A percentile compares a stretch with the other conserved stretches of the same genome.
These are phyloP conservation scores for Scutellaria baicalensis DNA, from an alignment of 257 asterid genomes.

Conservation along the genomic window DNA sequence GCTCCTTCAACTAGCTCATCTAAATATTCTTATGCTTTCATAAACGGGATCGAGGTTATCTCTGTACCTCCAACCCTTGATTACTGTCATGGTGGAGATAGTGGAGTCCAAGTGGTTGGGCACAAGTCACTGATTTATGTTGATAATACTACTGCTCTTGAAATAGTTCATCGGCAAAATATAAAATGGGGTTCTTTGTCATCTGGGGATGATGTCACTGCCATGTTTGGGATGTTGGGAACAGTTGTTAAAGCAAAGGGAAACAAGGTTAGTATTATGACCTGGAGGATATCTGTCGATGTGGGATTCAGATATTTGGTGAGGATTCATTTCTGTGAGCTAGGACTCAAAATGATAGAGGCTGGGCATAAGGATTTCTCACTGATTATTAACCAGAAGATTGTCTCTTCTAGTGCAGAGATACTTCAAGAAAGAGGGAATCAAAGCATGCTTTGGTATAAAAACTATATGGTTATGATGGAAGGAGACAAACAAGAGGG, in stretches of 20 bases:
- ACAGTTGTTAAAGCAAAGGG: conserved; percentile 15
- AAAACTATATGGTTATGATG: conserved; percentile 47
- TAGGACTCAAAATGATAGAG: conserved; percentile 18
- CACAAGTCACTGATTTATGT: conserved; percentile 33
- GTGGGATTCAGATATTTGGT: conserved; percentile 59
- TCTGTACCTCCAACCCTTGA: conserved; percentile 31
- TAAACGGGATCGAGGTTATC: conserved; percentile 50
- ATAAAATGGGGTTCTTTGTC: conserved; percentile 35
- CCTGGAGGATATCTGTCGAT: conserved; percentile 40
- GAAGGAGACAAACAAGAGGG: conserved; percentile 50
- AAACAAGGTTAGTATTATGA: conserved; percentile 9
- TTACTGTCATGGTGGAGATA: conserved; percentile 39
- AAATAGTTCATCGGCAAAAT: conserved; percentile 38
- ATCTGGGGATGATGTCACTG: conserved; percentile 27
- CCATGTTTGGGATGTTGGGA: conserved; percentile 38
- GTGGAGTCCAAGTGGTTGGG: conserved; percentile 42
- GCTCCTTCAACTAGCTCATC: conserved; percentile 23
- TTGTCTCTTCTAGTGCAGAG: conserved; percentile 31
- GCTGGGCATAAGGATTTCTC: conserved; percentile 27
- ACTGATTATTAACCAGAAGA: conserved; percentile 31
- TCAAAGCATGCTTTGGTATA: conserved; percentile 31
- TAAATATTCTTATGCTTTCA: conserved; percentile 28
- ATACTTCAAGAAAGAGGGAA: conserved; percentile 30
- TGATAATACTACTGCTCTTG: conserved; percentile 54
- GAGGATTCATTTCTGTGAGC: conserved; percentile 44